Base-by-base conservation (phyloP, 495 filamentous ascomycete species). In the Podospora didyma region DNA sequence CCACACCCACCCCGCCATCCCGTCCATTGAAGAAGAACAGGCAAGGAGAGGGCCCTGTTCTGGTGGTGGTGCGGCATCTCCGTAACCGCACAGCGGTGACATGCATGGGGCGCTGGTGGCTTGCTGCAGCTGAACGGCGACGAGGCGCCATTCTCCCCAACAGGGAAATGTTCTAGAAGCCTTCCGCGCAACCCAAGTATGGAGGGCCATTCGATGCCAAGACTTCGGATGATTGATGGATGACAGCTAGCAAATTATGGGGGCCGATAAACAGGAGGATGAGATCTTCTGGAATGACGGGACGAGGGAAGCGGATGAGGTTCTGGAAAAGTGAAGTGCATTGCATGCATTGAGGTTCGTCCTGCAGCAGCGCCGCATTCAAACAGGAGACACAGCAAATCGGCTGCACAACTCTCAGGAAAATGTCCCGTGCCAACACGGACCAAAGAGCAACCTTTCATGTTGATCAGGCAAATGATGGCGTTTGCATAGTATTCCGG, bases 141-240 rank as follows among this genome's bases (percentile, higher is more conserved):
- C 26, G 26, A 31, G 4, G 26, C 26, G 9, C 26, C 3, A 9
- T 31, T 42, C 3, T 14, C 26, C 51, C 24, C 24, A 11, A 24
- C 20, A 20, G 14, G 51, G 51, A 24, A 54, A 46, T 46, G 35
- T 54, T 54, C 51, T 54, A 46, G 51, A 54, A 54, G 41, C 51
- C 22, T 46, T 34, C 7, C 19, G 26, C n/a, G n/a, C n/a, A n/a
- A n/a, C n/a, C n/a, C n/a, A n/a, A n/a, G n/a, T n/a, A n/a, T n/a
- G n/a, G n/a, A n/a, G n/a, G n/a, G n/a, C n/a, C n/a, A 42, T 17
- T 16, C 12, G n/a, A 42, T 16, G n/a, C 12, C 14, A 17, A 17
- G 1, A 17, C 9, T 42, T 42, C 39, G 39, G 39, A 42, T 42
- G 39, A 17, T 5, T 14, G 39, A 41, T 4, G n/a, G 14, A 42